Evolutionary conservation across 2,329 filamentous ascomycete species (phyloP).

Genomic region (Fusarium sp.): DNA sequence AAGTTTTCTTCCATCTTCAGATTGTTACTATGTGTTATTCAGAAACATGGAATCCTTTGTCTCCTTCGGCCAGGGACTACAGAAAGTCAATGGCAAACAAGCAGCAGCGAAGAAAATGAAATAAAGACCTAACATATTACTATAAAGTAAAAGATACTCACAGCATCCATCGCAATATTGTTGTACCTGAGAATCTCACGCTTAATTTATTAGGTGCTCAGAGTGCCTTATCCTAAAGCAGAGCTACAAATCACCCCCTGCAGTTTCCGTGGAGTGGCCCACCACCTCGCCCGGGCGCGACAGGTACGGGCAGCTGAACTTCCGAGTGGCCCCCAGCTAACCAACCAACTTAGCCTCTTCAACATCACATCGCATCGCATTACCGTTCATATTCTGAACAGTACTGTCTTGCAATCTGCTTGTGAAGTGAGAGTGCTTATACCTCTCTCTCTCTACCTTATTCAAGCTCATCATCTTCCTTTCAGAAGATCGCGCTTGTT

Average conservation of each 20-base stretch:
- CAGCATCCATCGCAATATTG: background rate
- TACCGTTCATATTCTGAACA: conserved; percentile 25
- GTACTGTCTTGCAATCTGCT: conserved; percentile 5
- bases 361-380: conserved; percentile 42
- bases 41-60: background rate
- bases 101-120: background rate
- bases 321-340: conserved; percentile 28
- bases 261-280: conserved; percentile 12
- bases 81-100: background rate
- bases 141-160: background rate
- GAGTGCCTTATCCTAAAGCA: conserved; percentile 33
- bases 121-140: background rate
- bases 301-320: conserved; percentile 33
- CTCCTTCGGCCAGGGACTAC: background rate
- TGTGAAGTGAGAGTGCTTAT: conserved; percentile 43
- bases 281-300: conserved; percentile 36
- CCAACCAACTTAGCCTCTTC: conserved; percentile 48
- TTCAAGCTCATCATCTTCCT: conserved; percentile 38
- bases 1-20: background rate
- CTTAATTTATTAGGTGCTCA: background rate
- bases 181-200: background rate
- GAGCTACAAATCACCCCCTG: background rate
- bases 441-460: conserved; percentile 28
- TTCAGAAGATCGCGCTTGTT: conserved; percentile 46
- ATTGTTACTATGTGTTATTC: background rate